Conservation (phyloP, 352 stramenopile genomes). For the Phytopythium montanum region DNA sequence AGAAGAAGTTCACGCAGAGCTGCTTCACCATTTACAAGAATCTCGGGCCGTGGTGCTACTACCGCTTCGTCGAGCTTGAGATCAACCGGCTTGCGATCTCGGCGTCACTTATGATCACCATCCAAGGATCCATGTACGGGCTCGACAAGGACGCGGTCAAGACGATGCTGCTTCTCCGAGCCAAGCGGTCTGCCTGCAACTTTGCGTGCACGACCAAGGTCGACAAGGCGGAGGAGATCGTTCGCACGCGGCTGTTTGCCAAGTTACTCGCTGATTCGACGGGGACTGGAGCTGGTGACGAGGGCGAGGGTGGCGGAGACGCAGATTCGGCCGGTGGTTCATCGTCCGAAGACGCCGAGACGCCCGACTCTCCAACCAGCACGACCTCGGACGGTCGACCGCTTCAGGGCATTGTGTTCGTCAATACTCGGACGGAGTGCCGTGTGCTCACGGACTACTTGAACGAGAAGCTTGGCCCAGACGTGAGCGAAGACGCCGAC, state of each 20-base stretch:
- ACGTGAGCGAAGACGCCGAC: conserved; percentile 13
- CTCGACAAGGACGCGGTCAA: conserved; percentile 49
- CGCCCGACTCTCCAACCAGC: background rate
- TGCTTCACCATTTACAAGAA: conserved; percentile 58
- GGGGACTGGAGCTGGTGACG: conserved; percentile 9
- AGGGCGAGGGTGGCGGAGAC: conserved; percentile 9
- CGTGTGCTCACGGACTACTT: conserved; percentile 77
- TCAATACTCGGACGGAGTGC: conserved; percentile 77
- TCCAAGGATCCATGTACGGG: conserved; percentile 55
- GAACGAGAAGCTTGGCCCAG: conserved; percentile 49
- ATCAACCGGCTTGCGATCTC: conserved; percentile 54
- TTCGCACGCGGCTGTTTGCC: conserved; percentile 33
- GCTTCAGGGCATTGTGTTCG: conserved; percentile 83
- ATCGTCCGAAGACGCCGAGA: background rate
- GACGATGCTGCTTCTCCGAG: conserved; percentile 39
- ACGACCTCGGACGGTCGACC: background rate
- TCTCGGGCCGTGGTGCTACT: conserved; percentile 74
- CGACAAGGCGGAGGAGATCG: conserved; percentile 49
- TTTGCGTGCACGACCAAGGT: conserved; percentile 58
- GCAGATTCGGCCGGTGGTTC: background rate
- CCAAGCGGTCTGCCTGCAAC: conserved; percentile 31
- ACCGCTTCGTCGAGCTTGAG: conserved; percentile 69
- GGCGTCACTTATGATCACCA: conserved; percentile 43
- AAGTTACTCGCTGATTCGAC: background rate
- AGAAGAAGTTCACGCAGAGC: conserved; percentile 51